Base-by-base conservation (phyloP, 495 filamentous ascomycete species). In the Extremus antarcticus region DNA sequence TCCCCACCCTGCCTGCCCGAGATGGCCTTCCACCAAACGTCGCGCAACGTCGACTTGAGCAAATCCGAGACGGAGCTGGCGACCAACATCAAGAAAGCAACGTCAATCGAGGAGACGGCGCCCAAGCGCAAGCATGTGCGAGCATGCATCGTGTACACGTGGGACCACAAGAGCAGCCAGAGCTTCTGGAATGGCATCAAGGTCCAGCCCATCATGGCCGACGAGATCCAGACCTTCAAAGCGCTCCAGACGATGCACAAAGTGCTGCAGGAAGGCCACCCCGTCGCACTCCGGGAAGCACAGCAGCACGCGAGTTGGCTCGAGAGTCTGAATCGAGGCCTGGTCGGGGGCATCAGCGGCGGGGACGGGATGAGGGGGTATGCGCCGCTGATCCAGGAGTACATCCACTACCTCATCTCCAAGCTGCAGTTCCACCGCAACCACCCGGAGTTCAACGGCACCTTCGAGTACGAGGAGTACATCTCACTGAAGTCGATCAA, bases 111-210 rank as follows among this genome's bases (percentile, higher is more conserved):
- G 13, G 59, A 62, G 47, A 58, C 59, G 4, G 59, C 59, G 35
- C 59, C 59, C 21, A 62, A 62, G 47, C 55, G 84, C 60, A 98
- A 98, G 72, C 92, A 98, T 89, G 92, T 98, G 56, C 85, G 92
- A 56, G 89, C 86, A 65, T 94, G 88, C 67, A 98, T 98, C 68
- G 90, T 98, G 43, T 97, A 98, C 68, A 97, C 92, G 54, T 98
- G 92, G 92, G 92, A 98, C 74, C 90, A 97, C 76, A 96, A 96
- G 74, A 94, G 87, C 58, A 95, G 91, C 41, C 77, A 82, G 62
- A 88, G 89, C 63, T 98, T 98, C 73, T 98, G 92, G 92, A 82
- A 87, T 47, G 90, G 88, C 66, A 94, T 98, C 84, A 98, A 98
- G 82, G 92, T 98, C 85, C 92, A 97, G 70, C 92, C 92, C 25